phyloP scores from a whole-genome alignment of 176 grass and related monocot genomes.

The Eleusine indica region DNA sequence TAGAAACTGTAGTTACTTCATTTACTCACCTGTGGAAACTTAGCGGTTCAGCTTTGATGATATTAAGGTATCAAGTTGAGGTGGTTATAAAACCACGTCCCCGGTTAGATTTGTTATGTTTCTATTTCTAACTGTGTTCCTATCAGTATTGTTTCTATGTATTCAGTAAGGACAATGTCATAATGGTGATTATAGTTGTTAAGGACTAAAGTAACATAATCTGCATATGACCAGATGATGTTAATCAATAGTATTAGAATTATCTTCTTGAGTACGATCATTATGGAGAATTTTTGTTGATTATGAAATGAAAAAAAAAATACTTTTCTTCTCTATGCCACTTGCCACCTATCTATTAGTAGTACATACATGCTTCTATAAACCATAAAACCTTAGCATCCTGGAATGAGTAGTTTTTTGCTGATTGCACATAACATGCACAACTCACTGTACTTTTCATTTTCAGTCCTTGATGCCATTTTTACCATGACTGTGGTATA shows the following conservation, averaged over 20 bases:
- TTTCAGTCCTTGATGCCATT: no score
- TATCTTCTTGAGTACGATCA: neutral
- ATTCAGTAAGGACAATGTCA: slow-evolving; percentile 7
- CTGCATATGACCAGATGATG: neutral
- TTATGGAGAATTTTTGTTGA: neutral
- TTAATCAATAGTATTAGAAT: slow-evolving; percentile 3
- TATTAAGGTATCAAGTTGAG: neutral
- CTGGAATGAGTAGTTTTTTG: no score
- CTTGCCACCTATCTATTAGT: no score
- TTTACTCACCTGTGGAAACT: neutral
- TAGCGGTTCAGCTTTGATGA: slow-evolving; percentile 7
- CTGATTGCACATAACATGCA: no score
- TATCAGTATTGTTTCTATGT: neutral
- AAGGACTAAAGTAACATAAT: slow-evolving; percentile 16
- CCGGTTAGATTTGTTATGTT: neutral
- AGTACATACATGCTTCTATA: no score
- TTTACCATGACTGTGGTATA: no score
- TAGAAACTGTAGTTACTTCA: neutral
- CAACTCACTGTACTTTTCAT: no score
- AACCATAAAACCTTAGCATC: no score
- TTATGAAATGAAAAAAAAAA: neutral
- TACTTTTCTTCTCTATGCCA: neutral
- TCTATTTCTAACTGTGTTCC: neutral
- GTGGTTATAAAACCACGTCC: neutral
- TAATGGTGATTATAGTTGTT: neutral